Percentiles rank a stretch among this genome's conserved stretches.
phyloP scores from a whole-genome alignment of 768 basidiomycete species.

The Termitomyces sp. region DNA sequence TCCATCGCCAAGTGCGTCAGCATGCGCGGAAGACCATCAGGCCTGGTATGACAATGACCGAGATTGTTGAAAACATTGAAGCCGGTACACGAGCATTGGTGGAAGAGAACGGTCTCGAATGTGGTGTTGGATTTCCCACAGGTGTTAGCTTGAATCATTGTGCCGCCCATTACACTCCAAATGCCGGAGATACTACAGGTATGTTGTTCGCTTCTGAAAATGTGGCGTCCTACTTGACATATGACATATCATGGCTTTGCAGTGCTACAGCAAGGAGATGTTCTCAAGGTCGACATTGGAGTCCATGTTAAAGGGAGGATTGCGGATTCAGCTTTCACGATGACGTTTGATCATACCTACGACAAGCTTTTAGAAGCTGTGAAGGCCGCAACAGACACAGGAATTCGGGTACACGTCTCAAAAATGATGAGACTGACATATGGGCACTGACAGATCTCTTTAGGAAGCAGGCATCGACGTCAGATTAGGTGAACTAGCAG shows the following conservation, averaged over 20 bases:
- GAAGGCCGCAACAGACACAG: conserved; percentile 90
- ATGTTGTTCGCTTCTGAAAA: conserved; percentile 18
- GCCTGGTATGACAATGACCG: conserved; percentile 91
- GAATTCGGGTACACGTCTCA: conserved; percentile 55
- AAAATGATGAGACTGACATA: background rate
- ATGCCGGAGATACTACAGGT: conserved; percentile 86
- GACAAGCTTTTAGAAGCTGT: conserved; percentile 87
- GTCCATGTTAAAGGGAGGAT: conserved; percentile 98
- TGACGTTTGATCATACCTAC: conserved; percentile 85
- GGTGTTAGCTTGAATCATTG: conserved; percentile 91
- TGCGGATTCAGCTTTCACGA: conserved; percentile 91
- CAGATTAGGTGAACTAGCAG: conserved; percentile 87
- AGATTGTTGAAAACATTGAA: conserved; percentile 92
- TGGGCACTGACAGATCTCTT: background rate
- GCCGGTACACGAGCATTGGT: conserved; percentile 87
- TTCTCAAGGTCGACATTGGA: conserved; percentile 96
- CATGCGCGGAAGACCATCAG: conserved; percentile 79
- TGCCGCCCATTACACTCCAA: conserved; percentile 96
- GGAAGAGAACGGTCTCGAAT: conserved; percentile 81
- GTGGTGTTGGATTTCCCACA: conserved; percentile 94
- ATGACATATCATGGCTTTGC: background rate
- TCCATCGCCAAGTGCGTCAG: conserved; percentile 86
- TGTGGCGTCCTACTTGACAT: background rate
- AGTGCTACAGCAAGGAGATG: conserved; percentile 40
- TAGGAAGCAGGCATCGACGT: conserved; percentile 97